phyloP scores from a whole-genome alignment of 352 stramenopile species.

The Globisporangium spinosum region DNA sequence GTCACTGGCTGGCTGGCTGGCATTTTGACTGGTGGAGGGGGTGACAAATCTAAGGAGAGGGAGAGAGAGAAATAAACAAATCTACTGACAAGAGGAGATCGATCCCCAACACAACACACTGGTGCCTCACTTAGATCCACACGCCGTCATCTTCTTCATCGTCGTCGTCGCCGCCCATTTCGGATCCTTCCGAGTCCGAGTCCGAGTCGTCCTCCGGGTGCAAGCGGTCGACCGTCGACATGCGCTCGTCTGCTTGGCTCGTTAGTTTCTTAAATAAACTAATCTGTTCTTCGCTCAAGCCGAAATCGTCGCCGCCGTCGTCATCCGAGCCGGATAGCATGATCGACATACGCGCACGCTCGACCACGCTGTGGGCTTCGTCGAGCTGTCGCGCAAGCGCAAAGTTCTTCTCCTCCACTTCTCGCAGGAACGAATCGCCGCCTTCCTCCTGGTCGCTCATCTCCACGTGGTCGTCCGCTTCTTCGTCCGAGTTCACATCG shows the following conservation, averaged over 20 bases:
- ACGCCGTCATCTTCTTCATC: slow-evolving; percentile 71
- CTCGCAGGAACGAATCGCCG: slow-evolving; percentile 42
- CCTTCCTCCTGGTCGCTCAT: slow-evolving; percentile 65
- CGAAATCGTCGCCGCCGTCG: slow-evolving; percentile 46
- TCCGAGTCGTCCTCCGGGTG: slow-evolving; percentile 77
- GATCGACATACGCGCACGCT: slow-evolving; percentile 84
- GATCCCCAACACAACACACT: slow-evolving; percentile 1
- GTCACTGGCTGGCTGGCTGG: neutral
- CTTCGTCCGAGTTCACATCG: slow-evolving; percentile 77
- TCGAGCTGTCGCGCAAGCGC: slow-evolving; percentile 75
- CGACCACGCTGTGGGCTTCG: slow-evolving; percentile 79
- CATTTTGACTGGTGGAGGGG: neutral
- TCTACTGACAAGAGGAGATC: slow-evolving; percentile 18
- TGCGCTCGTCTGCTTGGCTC: slow-evolving; percentile 78
- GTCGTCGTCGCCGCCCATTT: slow-evolving; percentile 33
- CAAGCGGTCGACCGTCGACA: slow-evolving; percentile 80
- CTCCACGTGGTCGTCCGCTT: slow-evolving; percentile 74
- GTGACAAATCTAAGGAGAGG: slow-evolving; percentile 15
- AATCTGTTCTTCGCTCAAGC: slow-evolving; percentile 82
- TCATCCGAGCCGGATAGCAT: slow-evolving; percentile 80
- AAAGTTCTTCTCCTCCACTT: slow-evolving; percentile 85
- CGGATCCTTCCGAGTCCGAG: slow-evolving; percentile 70
- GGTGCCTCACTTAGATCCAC: slow-evolving; percentile 68
- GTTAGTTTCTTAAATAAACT: slow-evolving; percentile 91
- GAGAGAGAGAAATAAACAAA: slow-evolving; percentile 11